Conservation (phyloP, 192 early-diverging fungal genomes). For the Funneliformis mosseae region DNA sequence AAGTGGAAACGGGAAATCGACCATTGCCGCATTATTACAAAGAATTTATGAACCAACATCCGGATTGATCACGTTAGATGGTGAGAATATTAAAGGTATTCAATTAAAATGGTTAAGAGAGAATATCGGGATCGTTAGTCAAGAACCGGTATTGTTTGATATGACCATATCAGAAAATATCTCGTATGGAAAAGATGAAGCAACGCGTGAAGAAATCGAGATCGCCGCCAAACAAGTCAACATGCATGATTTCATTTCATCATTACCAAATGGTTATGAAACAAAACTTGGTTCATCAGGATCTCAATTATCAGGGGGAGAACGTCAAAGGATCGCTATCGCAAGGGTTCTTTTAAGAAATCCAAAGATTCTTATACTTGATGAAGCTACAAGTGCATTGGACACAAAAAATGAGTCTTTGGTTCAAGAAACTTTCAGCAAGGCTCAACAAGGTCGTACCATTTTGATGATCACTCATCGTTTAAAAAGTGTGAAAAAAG, state of each 20-base stretch:
- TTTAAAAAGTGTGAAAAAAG: constrained; percentile 60
- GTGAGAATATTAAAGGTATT: constrained; percentile 58
- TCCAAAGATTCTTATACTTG: constrained; percentile 52
- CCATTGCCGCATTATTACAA: constrained; percentile 59
- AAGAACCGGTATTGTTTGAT: constrained; percentile 77
- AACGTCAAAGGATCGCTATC: constrained; percentile 53
- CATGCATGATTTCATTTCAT: constrained; percentile 64
- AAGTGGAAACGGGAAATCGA: constrained; percentile 72
- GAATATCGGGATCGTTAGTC: constrained; percentile 66
- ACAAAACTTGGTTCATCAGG: constrained; percentile 49
- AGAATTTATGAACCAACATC: constrained; percentile 70
- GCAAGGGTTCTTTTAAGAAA: constrained; percentile 49
- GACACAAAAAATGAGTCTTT: constrained; percentile 66
- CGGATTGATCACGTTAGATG: constrained; percentile 64
- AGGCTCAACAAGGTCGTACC: constrained; percentile 60
- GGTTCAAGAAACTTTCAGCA: constrained; percentile 66
- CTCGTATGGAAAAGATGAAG: constrained; percentile 56
- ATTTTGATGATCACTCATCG: constrained; percentile 77
- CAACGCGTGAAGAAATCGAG: constrained; percentile 67
- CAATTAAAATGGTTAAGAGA: constrained; percentile 61
- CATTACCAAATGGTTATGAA: constrained; percentile 57
- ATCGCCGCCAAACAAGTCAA: constrained; percentile 75
- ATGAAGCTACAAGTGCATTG: constrained; percentile 65
- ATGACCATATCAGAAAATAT: constrained; percentile 70
- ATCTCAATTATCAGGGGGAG: constrained; percentile 45